A percentile compares a stretch with the other conserved stretches of the same genome.
phyloP scores from a whole-genome alignment of 2,329 filamentous ascomycete genomes.

The Pyrenochaeta sp. region DNA sequence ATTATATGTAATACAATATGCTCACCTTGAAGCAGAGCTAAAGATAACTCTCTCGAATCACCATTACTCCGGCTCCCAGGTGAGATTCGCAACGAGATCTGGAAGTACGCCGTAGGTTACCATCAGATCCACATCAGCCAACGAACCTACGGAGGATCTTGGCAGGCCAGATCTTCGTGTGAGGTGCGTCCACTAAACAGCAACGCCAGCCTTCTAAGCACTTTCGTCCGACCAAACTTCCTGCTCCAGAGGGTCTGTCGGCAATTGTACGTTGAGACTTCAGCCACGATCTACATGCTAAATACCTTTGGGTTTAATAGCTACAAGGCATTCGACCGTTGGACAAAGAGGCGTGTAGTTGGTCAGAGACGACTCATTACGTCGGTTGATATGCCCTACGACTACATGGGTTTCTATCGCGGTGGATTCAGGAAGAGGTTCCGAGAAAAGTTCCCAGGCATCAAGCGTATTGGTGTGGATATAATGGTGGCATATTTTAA shows the following conservation, averaged over 20 bases:
- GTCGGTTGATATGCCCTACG: conserved; percentile 17
- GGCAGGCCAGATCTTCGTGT: not conserved
- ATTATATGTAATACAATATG: not conserved
- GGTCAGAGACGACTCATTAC: conserved; percentile 15
- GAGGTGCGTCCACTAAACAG: not conserved
- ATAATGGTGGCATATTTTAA: conserved; percentile 4
- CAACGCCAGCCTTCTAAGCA: not conserved
- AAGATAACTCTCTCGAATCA: conserved; percentile 15
- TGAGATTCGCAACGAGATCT: conserved; percentile 25
- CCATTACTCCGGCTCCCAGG: conserved; percentile 22
- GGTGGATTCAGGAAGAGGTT: conserved; percentile 11
- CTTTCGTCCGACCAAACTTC: conserved; percentile 5
- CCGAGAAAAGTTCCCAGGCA: conserved; percentile 16
- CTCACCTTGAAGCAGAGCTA: conserved; percentile 5
- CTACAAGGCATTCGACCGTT: conserved; percentile 7
- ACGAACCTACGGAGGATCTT: not conserved
- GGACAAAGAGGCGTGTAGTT: conserved; percentile 12
- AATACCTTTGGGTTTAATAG: conserved; percentile 15
- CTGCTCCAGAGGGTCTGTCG: conserved; percentile 14
- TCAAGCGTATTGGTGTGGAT: conserved; percentile 16
- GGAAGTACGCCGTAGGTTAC: conserved; percentile 12
- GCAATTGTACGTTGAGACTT: conserved; percentile 19
- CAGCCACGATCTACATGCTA: conserved; percentile 13
- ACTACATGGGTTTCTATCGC: conserved; percentile 15
- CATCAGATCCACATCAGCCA: conserved; percentile 6